phyloP scores from a whole-genome alignment of 305 asterid genomes.

The Fraxinus velutina region DNA sequence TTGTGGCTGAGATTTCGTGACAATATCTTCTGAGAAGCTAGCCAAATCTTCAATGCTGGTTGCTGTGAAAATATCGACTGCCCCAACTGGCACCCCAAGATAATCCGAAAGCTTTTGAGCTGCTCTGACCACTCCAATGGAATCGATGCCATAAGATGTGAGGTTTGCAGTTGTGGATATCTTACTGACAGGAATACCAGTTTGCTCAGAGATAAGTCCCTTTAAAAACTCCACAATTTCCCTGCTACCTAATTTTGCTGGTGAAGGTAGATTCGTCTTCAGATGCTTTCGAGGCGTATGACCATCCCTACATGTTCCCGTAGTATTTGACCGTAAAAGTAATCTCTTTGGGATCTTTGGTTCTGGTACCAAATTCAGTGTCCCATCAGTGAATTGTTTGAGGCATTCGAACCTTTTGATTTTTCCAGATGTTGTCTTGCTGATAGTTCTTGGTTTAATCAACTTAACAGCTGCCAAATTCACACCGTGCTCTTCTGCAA shows the following conservation, averaged over 20 bases:
- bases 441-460: constrained; percentile 63
- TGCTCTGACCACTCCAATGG: constrained; percentile 83
- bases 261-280: constrained; percentile 25
- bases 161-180: constrained; percentile 59
- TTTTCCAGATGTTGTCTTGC: constrained; percentile 75
- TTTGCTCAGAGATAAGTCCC: constrained; percentile 60
- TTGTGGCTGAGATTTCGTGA: constrained; percentile 51
- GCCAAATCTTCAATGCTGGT: constrained; percentile 74
- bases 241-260: constrained; percentile 31
- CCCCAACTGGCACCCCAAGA: constrained; percentile 76
- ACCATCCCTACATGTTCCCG: constrained; percentile 73
- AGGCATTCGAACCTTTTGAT: constrained; percentile 74
- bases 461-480: constrained; percentile 56
- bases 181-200: constrained; percentile 49
- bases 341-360: constrained; percentile 40
- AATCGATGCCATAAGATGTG: constrained; percentile 68
- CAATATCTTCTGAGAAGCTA: constrained; percentile 50
- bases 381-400: constrained; percentile 57
- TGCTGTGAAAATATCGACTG: constrained; percentile 76
- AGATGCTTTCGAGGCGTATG: constrained; percentile 57
- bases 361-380: constrained; percentile 53
- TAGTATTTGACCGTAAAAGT: constrained; percentile 61
- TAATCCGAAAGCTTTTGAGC: constrained; percentile 81
- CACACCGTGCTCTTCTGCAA: constrained; percentile 79
- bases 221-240: constrained; percentile 53